Percentiles rank a stretch among this genome's conserved stretches.
These are phyloP conservation scores for Corylus avellana DNA, from an alignment of 306 rosid genomes.

Conservation along the genomic window DNA sequence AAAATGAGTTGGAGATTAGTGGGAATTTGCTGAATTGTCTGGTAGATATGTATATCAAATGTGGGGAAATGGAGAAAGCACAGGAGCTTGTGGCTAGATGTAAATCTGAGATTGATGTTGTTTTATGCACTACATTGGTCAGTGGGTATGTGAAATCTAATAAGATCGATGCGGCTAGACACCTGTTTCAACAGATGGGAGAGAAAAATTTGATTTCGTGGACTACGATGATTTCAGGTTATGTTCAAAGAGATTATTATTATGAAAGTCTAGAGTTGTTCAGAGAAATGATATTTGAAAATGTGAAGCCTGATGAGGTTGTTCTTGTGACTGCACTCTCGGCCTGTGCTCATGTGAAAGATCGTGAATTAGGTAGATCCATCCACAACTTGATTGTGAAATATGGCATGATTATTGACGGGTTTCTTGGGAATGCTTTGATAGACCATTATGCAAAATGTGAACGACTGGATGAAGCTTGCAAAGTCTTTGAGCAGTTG, in stretches of 20 bases:
- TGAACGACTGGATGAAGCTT: slow-evolving; percentile 13
- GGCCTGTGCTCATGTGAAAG: slow-evolving; percentile 23
- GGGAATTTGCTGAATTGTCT: slow-evolving; percentile 32
- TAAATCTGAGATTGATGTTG: slow-evolving; percentile 16
- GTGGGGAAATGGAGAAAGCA: slow-evolving; percentile 37
- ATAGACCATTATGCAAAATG: slow-evolving; percentile 28
- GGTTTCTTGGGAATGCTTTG: slow-evolving; percentile 34
- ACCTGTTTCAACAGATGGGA: slow-evolving; percentile 27
- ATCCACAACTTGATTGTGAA: slow-evolving; percentile 27
- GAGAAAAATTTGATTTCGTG: slow-evolving; percentile 30
- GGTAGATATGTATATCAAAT: slow-evolving; percentile 35
- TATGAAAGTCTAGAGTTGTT: slow-evolving; percentile 27
- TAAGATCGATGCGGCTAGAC: slow-evolving; percentile 21
- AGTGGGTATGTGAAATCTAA: slow-evolving; percentile 28
- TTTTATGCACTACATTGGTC: slow-evolving; percentile 29
- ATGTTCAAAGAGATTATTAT: slow-evolving; percentile 19
- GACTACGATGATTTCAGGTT: slow-evolving; percentile 39
- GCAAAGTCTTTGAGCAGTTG: slow-evolving; percentile 19
- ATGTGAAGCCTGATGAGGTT: slow-evolving; percentile 27
- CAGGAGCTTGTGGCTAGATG: slow-evolving; percentile 15
- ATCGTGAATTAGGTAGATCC: slow-evolving; percentile 15
- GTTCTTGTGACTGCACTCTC: slow-evolving; percentile 26
- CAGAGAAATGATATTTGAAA: slow-evolving; percentile 19
- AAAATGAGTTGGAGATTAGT: slow-evolving; percentile 21
- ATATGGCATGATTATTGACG: slow-evolving; percentile 14